phyloP scores from a whole-genome alignment of 495 filamentous ascomycete genomes.

The Cladorrhinum samala region DNA sequence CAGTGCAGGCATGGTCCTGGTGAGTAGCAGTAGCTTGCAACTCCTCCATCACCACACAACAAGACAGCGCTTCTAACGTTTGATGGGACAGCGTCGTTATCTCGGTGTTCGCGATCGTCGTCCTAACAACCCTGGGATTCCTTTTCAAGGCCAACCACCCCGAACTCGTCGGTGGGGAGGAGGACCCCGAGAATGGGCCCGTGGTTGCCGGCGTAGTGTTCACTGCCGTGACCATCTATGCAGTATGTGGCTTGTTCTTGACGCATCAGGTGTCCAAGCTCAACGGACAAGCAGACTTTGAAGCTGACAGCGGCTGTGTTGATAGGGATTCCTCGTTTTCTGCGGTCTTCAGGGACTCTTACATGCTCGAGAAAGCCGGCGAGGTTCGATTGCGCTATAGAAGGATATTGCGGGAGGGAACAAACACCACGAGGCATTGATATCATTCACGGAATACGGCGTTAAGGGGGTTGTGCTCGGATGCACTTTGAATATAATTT shows the following conservation, averaged over 20 bases:
- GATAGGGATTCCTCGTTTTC: slow-evolving; percentile 79
- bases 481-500: slow-evolving; percentile 5
- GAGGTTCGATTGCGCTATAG: slow-evolving; percentile 74
- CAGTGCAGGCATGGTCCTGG: slow-evolving; percentile 93
- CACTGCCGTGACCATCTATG: slow-evolving; percentile 77
- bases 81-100: slow-evolving; percentile 65
- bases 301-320: slow-evolving; percentile 5
- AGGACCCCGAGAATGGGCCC: slow-evolving; percentile 65
- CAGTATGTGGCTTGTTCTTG: slow-evolving; percentile 47
- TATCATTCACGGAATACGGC: slow-evolving; percentile 15
- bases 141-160: slow-evolving; percentile 75
- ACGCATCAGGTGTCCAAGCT: too few relatives aligned
- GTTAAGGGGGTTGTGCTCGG: slow-evolving; percentile 18
- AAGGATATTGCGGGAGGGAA: not conserved
- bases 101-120: slow-evolving; percentile 80
- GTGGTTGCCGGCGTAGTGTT: slow-evolving; percentile 80
- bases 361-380: slow-evolving; percentile 67
- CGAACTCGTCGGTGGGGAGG: slow-evolving; percentile 67
- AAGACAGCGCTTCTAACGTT: not conserved
- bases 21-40: slow-evolving; percentile 36
- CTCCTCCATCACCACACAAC: not conserved
- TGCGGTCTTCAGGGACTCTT: slow-evolving; percentile 80
- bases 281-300: not conserved
- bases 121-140: slow-evolving; percentile 74
- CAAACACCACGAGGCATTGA: slow-evolving; percentile 1